phyloP scores from a whole-genome alignment of 768 basidiomycete genomes.

The Calvatia gigantea region DNA sequence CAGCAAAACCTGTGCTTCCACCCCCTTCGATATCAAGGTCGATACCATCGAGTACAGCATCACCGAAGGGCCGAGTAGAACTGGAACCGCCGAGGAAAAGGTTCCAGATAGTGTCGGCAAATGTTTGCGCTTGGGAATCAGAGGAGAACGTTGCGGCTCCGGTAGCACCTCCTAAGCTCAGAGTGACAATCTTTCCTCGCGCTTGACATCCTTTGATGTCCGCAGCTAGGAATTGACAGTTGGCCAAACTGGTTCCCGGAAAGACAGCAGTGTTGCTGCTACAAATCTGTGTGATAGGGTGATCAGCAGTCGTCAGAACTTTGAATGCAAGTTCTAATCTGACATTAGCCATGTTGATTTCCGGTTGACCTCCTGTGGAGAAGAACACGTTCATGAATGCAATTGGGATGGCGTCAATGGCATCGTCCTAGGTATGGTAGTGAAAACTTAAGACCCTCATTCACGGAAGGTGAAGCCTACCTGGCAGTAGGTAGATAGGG shows the following conservation, averaged over 20 bases:
- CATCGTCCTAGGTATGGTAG: constrained; percentile 38
- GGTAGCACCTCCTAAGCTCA: constrained; percentile 50
- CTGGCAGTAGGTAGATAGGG: constrained; percentile 49
- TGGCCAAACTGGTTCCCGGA: constrained; percentile 51
- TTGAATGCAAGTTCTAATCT: neutral
- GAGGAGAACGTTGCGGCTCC: constrained; percentile 49
- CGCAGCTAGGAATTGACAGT: constrained; percentile 53
- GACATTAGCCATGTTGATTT: constrained; percentile 60
- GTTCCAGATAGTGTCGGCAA: constrained; percentile 62
- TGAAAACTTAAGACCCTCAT: neutral
- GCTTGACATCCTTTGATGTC: constrained; percentile 59
- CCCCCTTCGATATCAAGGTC: constrained; percentile 70
- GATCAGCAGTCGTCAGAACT: neutral
- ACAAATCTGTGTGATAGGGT: constrained; percentile 45
- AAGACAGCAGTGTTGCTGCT: constrained; percentile 43
- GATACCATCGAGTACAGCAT: constrained; percentile 59
- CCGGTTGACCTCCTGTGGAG: constrained; percentile 52
- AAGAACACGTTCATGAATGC: constrained; percentile 63
- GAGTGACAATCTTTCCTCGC: constrained; percentile 47
- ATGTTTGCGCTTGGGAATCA: constrained; percentile 46
- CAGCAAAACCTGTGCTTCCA: constrained; percentile 37
- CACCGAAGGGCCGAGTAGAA: constrained; percentile 56
- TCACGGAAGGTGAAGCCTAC: constrained; percentile 19
- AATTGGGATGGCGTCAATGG: constrained; percentile 56
- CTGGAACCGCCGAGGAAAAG: constrained; percentile 64